Evolutionary conservation across 805 yeast genomes (phyloP).

Genomic region (Candida maris): DNA sequence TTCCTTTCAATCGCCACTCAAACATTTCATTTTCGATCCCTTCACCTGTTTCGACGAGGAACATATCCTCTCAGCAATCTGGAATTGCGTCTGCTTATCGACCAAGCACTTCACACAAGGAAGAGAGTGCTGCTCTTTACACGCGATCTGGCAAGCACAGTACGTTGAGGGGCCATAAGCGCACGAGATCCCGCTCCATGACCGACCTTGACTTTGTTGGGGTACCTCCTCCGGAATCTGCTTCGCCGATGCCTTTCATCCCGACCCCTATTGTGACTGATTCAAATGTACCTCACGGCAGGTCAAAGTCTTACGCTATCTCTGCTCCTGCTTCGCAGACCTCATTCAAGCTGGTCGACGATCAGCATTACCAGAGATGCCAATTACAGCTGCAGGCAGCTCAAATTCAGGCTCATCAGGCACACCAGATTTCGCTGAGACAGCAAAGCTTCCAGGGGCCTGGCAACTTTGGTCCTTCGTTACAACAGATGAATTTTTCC

Average conservation of each 20-base stretch:
- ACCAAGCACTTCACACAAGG: not conserved
- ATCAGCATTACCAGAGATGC: conserved; percentile 12
- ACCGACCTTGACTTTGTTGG: conserved; percentile 24
- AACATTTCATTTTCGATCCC: not conserved
- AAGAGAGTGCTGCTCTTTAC: not conserved
- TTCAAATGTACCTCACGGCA: not conserved
- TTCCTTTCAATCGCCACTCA: conserved; percentile 6
- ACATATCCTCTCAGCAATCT: not conserved
- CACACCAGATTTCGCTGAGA: conserved; percentile 17
- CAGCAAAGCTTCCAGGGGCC: conserved; percentile 4
- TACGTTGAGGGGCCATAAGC: conserved; percentile 28
- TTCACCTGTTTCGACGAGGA: too few species aligned
- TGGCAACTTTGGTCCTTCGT: not conserved
- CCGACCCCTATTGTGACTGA: not conserved
- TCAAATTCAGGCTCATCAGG: conserved; percentile 19
- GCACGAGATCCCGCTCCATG: conserved; percentile 34
- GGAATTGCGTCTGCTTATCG: not conserved
- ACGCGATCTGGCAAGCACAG: not conserved
- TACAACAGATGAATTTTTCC: not conserved
- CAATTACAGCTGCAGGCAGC: conserved; percentile 21
- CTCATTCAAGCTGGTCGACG: conserved; percentile 13
- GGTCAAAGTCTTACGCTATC: conserved; percentile 1
- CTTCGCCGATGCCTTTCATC: not conserved
- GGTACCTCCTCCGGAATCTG: too few species aligned
- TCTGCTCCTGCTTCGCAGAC: conserved; percentile 26